A percentile compares a stretch with the other conserved stretches of the same genome.
phyloP scores from a whole-genome alignment of 1,139 yeast genomes.

The Waltiozyma sp. region DNA sequence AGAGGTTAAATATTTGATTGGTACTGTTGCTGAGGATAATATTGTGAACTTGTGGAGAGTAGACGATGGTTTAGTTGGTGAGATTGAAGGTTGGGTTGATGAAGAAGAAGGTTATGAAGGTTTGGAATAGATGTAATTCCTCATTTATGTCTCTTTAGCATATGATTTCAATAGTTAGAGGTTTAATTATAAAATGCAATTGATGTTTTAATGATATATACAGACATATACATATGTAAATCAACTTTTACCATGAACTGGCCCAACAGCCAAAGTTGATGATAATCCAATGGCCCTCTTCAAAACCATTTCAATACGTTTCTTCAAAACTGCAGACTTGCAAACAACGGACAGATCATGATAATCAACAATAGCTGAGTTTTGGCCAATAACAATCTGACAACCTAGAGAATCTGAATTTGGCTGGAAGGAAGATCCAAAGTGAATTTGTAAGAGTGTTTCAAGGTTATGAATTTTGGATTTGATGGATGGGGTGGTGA shows the following conservation, averaged over 20 bases:
- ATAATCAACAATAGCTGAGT: slow-evolving; percentile 60
- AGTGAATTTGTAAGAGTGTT: slow-evolving; percentile 66
- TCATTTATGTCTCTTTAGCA: too few species aligned
- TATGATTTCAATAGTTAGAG: too few species aligned
- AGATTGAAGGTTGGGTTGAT: slow-evolving; percentile 22
- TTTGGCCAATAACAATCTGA: slow-evolving; percentile 50
- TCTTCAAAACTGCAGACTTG: slow-evolving; percentile 62
- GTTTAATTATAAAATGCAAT: too few species aligned
- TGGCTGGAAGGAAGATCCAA: slow-evolving; percentile 54
- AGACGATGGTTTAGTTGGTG: slow-evolving; percentile 36
- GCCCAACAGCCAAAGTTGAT: slow-evolving; percentile 50
- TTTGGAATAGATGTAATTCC: not conserved
- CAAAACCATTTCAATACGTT: slow-evolving; percentile 73
- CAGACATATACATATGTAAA: not conserved
- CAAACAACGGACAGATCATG: slow-evolving; percentile 61
- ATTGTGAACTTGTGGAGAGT: slow-evolving; percentile 71
- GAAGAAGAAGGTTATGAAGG: slow-evolving; percentile 9
- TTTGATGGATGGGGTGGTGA: slow-evolving; percentile 26
- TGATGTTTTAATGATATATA: too few species aligned
- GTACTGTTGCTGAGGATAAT: slow-evolving; percentile 67
- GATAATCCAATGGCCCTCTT: slow-evolving; percentile 70
- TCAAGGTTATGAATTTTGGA: slow-evolving; percentile 55
- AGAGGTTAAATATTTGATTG: slow-evolving; percentile 56
- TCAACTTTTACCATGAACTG: slow-evolving; percentile 1
- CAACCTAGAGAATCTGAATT: slow-evolving; percentile 29